Percentiles rank a stretch among this genome's conserved stretches.
phyloP scores from a whole-genome alignment of 192 early-diverging fungal species.

The Coemansia sp. region DNA sequence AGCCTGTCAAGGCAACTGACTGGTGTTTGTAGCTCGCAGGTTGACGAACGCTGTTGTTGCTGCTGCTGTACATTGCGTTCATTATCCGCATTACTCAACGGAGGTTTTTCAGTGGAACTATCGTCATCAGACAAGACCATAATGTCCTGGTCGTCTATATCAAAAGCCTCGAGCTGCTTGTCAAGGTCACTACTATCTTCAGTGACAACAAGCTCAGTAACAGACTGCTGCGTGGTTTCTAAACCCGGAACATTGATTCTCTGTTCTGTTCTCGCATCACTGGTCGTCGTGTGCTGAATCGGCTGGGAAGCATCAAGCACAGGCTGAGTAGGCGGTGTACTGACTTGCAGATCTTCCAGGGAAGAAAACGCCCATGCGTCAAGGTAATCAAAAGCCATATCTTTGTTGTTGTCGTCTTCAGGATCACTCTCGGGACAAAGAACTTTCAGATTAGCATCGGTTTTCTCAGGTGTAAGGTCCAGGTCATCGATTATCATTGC shows the following conservation, averaged over 20 bases:
- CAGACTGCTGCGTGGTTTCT: neutral
- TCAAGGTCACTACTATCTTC: conserved; percentile 20
- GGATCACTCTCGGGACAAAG: conserved; percentile 25
- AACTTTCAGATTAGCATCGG: neutral
- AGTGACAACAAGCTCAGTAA: conserved; percentile 4
- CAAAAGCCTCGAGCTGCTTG: conserved; percentile 18
- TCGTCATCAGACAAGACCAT: conserved; percentile 35
- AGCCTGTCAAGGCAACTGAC: neutral
- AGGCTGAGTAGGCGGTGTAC: conserved; percentile 29
- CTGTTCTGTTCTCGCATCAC: neutral
- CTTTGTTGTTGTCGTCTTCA: conserved; percentile 3
- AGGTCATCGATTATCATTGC: neutral
- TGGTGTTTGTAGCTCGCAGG: neutral
- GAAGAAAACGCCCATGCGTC: conserved; percentile 14
- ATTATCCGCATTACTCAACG: too few species aligned
- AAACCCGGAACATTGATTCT: neutral
- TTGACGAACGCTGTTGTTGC: neutral
- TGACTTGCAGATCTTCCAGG: conserved; percentile 25
- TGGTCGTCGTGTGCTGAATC: neutral
- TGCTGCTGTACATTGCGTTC: neutral
- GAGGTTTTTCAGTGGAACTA: neutral
- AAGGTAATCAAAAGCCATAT: conserved; percentile 10
- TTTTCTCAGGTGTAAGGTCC: neutral
- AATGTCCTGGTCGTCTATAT: conserved; percentile 30
- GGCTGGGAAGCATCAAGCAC: conserved; percentile 10